Evolutionary conservation across 768 basidiomycete species (phyloP), one percentile per base, ranked within the genome.

Genomic region (Chalciporus pseudorubinellus): DNA sequence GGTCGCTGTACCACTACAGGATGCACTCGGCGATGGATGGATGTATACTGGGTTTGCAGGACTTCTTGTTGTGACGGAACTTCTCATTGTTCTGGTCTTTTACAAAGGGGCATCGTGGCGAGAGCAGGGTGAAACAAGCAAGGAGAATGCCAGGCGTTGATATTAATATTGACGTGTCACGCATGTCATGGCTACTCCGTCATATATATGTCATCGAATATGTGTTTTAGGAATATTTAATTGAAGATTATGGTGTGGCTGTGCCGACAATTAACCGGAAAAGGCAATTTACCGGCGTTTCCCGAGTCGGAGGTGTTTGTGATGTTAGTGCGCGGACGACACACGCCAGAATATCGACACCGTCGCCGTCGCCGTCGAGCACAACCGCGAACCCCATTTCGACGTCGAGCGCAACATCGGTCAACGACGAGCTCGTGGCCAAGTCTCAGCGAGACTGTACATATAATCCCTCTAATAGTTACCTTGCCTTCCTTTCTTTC

Each of bases 21-120:
- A 84, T 50, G 72, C 78, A 1, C 73, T 91, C 26, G 92, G 91
- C 0, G 91, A 93, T 60, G 91, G 91, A 63, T 77, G 89, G 65
- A 72, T 87, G 51, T 93, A 91, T 64, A 85, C 87, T 1, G 73
- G 89, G 3, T 87, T 81, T 70, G 72, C 76, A 0, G 77, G 76
- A 1, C 26, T 92, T 0, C 59, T 89, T 61, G 55, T 78, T 2
- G 39, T 83, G 26, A 77, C 75, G 34, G 82, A 81, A 38, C 53
- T 76, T 3, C 72, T 87, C 14, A 74, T 87, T 19, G 55, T 87
- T n/a, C 67, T 89, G 4, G 81, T 87, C 2, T 72, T 77, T 52
- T 68, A 68, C 70, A 82, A 82, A 66, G 89, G 87, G 0, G 71
- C 65, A 12, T 56, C 63, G 8, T 89, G 87, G 88, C 74, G 88